phyloP scores from a whole-genome alignment of 1,284 basidiomycete genomes.

The Meripilus lineatus region DNA sequence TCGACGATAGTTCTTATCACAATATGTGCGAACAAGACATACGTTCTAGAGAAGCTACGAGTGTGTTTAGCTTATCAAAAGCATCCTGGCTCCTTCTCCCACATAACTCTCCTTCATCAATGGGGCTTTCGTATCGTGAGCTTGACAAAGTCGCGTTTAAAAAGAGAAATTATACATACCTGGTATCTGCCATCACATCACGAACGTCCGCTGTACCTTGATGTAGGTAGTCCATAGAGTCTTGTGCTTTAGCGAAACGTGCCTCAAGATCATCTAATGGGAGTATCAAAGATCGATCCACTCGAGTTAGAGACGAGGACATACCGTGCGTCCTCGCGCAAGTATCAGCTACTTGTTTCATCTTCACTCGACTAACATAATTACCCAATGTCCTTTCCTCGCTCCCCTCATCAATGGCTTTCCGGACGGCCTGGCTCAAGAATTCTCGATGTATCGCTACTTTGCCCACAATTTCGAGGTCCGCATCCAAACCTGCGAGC shows the following conservation, averaged over 20 bases:
- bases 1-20: background rate
- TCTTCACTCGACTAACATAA: constrained; percentile 73
- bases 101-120: constrained; percentile 57
- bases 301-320: constrained; percentile 18
- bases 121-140: constrained; percentile 33
- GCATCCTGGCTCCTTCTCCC: constrained; percentile 52
- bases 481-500: constrained; percentile 57
- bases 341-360: constrained; percentile 73
- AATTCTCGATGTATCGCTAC: constrained; percentile 72
- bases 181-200: constrained; percentile 38
- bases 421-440: constrained; percentile 56
- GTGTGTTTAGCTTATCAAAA: constrained; percentile 50
- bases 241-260: constrained; percentile 50
- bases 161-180: constrained; percentile 34
- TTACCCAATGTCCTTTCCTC: constrained; percentile 68
- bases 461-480: constrained; percentile 60
- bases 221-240: constrained; percentile 47
- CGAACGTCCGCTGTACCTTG: constrained; percentile 60
- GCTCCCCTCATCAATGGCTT: constrained; percentile 64
- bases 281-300: constrained; percentile 2
- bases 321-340: constrained; percentile 68
- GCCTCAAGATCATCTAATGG: constrained; percentile 48
- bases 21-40: constrained; percentile 10
- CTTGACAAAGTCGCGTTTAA: constrained; percentile 1
- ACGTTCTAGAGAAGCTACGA: constrained; percentile 53